Base-by-base conservation (phyloP, 805 yeast genomes). In the Cyberlindnera euphorbiae region DNA sequence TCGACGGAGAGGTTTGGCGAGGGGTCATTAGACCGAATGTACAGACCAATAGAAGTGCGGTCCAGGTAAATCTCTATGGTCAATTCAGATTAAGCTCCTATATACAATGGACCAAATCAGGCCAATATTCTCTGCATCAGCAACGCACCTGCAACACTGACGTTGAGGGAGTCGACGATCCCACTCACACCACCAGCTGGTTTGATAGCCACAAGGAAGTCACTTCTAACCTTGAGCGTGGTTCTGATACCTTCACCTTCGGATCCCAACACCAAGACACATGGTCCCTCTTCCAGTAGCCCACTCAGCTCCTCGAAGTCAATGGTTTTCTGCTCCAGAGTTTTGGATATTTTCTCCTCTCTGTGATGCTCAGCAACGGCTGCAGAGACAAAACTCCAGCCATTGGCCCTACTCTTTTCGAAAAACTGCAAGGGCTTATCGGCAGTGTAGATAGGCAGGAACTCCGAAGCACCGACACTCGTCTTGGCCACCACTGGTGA, bases 161-260 rank as follows among this genome's bases (percentile, higher is more conserved):
- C 97, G 54, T 88, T 88, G 52, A 88, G 63, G 21, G 95, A 83
- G 53, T 87, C 96, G 26, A 88, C 79, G 15, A 46, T 42, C 2
- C 62, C 61, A 26, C 52, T 58, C 4, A 50, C 55, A 12, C 38
- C 44, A 22, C 66, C 44, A 6, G 62, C 58, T 29, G 62, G 58
- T 11, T 46, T 33, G 8, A 67, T 58, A 32, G 56, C 57, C 2
- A 66, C 70, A 17, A 59, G 42, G 38, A 51, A 62, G 41, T 81
- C 83, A 33, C 85, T 74, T 47, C 75, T 64, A 35, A 75, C 61
- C 42, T 75, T 63, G 46, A 88, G 51, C 30, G 76, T 72, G 7
- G 80, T 80, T 35, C 96, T 67, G 17, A 88, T 75, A 25, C 97
- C 97, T 6, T 66, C 67, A 8, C 94, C 94, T 60, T 88, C 97